A percentile compares a stretch with the other conserved stretches of the same genome.
These are phyloP conservation scores for Escallonia rubra DNA, from an alignment of 129 eudicot genomes.

Conservation along the genomic window DNA sequence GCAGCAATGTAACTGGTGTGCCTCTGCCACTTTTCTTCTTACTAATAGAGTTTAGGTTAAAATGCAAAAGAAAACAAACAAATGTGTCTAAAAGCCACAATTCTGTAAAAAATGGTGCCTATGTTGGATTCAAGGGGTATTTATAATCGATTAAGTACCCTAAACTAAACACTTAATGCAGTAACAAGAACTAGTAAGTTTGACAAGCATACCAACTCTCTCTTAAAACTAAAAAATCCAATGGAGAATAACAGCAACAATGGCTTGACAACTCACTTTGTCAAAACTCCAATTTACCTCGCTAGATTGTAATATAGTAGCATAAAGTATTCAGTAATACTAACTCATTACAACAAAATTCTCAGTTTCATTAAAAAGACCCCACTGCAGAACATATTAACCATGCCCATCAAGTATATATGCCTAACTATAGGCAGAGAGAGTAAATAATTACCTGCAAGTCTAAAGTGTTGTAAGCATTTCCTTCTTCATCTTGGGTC, in stretches of 20 bases:
- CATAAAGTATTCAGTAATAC: neutral
- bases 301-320: neutral
- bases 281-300: too few relatives aligned
- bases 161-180: too few relatives aligned
- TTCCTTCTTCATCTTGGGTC: constrained; percentile 87
- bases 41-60: too few relatives aligned
- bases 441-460: constrained; percentile 51
- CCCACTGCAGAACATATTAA: neutral
- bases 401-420: neutral
- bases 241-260: neutral
- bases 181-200: too few relatives aligned
- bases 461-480: constrained; percentile 75
- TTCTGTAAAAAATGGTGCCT: too few relatives aligned
- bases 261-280: neutral
- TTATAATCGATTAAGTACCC: too few relatives aligned
- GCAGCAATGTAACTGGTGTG: neutral
- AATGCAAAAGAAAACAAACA: too few relatives aligned
- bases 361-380: neutral
- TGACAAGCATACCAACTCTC: too few relatives aligned
- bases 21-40: neutral
- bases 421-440: neutral
- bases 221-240: too few relatives aligned
- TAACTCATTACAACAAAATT: neutral
- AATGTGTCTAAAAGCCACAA: too few relatives aligned
- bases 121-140: too few relatives aligned